Base-by-base conservation (phyloP, 495 filamentous ascomycete species). In the Schizothecium vesticola region DNA sequence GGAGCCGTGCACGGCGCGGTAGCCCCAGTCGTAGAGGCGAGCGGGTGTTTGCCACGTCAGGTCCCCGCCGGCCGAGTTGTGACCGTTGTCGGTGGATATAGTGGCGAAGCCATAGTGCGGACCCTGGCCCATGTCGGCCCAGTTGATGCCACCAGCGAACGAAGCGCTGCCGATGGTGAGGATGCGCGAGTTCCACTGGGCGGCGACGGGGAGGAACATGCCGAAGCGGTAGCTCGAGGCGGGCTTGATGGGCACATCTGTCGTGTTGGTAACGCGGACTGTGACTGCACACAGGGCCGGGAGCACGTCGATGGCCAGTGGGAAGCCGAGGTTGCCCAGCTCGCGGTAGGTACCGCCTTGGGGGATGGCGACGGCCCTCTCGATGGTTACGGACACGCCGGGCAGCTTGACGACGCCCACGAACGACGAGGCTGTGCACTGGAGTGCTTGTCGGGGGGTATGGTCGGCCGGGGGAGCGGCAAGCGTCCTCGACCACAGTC, bases 11-110 rank as follows among this genome's bases (percentile, higher is more conserved):
- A 87, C 75, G 10, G 85, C 84, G 22, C 83, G 76, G 70, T 80
- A 84, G 56, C 79, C 82, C 79, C 81, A 87, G 61, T 81, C 81
- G 43, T 74, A 75, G 24, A 70, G 65, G 61, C 69, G 69, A 36
- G 78, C 76, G 2, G 81, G 79, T 3, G 82, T 75, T 3, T 83
- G 81, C 86, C 85, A 88, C 3, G 75, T 73, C 8, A 80, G 76
- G 67, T 85, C 80, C 12, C 67, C 69, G 22, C 72, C 57, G 13
- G 77, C 74, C 3, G 80, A 81, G 66, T 80, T 84, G 70, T 88
- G 86, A 0, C 86, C 87, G 13, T 83, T 86, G 73, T 88, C 82
- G 1, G 86, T 88, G 16, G 84, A 84, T 31, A 87, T 77, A 31
- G 79, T 75, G 12, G 85, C 85, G 65, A 86, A 85, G 25, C 85